Conservation (phyloP, 2,329 filamentous ascomycete species). For the Aspergillus tanneri region DNA sequence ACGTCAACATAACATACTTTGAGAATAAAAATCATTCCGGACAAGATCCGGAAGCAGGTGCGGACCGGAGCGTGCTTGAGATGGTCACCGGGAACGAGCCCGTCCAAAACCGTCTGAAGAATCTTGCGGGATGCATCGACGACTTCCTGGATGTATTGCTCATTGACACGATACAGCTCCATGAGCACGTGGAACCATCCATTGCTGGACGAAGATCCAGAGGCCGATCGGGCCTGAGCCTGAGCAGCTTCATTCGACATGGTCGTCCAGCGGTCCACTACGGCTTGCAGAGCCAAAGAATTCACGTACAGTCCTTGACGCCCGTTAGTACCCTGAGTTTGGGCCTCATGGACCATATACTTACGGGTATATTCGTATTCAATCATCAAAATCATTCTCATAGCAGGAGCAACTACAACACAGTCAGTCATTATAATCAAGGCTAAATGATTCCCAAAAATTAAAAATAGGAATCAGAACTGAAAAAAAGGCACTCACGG, state of each 20-base stretch:
- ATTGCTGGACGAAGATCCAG: conserved; percentile 31
- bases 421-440: neutral
- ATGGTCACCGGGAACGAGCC: conserved; percentile 57
- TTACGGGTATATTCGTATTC: conserved; percentile 91
- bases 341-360: conserved; percentile 16
- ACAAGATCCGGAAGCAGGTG: conserved; percentile 64
- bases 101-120: conserved; percentile 59
- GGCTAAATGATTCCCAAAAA: neutral
- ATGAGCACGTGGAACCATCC: conserved; percentile 42
- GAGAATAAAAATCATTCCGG: conserved; percentile 63
- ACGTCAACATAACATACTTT: conserved; percentile 47
- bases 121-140: conserved; percentile 62
- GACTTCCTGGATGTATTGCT: conserved; percentile 62
- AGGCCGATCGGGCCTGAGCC: conserved; percentile 27
- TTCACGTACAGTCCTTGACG: conserved; percentile 72
- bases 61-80: conserved; percentile 63
- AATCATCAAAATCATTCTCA: conserved; percentile 78
- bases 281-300: conserved; percentile 87
- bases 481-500: conserved; percentile 32
- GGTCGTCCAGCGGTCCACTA: conserved; percentile 86
- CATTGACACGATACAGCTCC: conserved; percentile 57
- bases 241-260: conserved; percentile 52
- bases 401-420: conserved; percentile 53
- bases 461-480: neutral
- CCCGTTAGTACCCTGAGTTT: conserved; percentile 17